These are phyloP conservation scores for Amanita fuliginea DNA, from an alignment of 768 basidiomycete genomes.

Conservation along the genomic window DNA sequence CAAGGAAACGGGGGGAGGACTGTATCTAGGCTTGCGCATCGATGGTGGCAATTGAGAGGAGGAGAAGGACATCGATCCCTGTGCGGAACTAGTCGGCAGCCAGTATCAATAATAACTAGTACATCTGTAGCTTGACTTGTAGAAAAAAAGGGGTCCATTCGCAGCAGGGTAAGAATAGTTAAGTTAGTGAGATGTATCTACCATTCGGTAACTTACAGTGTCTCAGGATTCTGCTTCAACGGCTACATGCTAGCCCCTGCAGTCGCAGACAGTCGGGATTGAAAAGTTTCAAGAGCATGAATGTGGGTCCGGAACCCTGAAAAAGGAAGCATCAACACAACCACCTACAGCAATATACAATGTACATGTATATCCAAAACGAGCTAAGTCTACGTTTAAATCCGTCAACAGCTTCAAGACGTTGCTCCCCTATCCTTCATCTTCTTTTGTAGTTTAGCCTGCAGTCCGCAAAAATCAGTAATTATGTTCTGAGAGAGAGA, in stretches of 20 bases:
- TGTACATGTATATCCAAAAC: not conserved
- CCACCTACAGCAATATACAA: not conserved
- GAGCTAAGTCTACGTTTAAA: too few relatives aligned
- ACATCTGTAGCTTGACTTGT: not conserved
- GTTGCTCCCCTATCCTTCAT: not conserved
- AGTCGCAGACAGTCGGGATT: not conserved
- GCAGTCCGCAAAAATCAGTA: not conserved
- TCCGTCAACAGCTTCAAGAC: too few relatives aligned
- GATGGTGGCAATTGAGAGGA: not conserved
- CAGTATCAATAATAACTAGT: not conserved
- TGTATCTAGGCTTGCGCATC: not conserved
- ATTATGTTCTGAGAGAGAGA: not conserved
- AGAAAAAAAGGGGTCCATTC: not conserved
- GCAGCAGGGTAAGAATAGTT: not conserved
- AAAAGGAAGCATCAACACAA: not conserved
- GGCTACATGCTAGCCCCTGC: not conserved
- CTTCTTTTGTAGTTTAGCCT: slow-evolving; percentile 5
- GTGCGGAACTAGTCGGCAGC: not conserved
- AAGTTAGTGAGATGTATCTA: not conserved
- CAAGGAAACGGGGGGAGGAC: not conserved
- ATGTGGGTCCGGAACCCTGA: not conserved
- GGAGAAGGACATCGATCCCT: not conserved
- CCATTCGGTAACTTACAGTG: too few relatives aligned
- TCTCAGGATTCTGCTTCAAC: not conserved
- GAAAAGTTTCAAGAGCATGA: not conserved